These are phyloP conservation scores for Penicillium sp. DNA, from an alignment of 2,329 filamentous ascomycete species.

Conservation along the genomic window DNA sequence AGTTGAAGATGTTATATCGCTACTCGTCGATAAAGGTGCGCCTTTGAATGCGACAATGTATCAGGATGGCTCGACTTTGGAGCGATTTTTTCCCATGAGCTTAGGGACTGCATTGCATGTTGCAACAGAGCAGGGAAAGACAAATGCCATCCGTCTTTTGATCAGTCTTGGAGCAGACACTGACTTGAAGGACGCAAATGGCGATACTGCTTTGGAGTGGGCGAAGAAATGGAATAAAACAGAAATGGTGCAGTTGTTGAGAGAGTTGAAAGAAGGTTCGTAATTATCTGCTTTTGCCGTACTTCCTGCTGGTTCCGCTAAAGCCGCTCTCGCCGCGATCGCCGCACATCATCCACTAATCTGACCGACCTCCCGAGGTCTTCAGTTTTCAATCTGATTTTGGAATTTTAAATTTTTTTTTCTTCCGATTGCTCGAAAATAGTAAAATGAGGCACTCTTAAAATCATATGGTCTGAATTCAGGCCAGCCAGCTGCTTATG, in stretches of 20 bases:
- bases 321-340: too few relatives aligned
- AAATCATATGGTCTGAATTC: too few relatives aligned
- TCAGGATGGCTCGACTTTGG: conserved; percentile 15
- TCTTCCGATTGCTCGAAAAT: too few relatives aligned
- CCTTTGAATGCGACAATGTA: conserved; percentile 20
- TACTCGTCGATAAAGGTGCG: conserved; percentile 20
- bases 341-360: too few relatives aligned
- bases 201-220: conserved; percentile 1
- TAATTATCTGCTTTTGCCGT: background rate
- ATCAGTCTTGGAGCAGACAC: conserved; percentile 2
- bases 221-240: conserved; percentile 2
- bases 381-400: too few relatives aligned
- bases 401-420: too few relatives aligned
- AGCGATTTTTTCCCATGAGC: conserved; percentile 8
- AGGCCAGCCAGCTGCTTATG: too few relatives aligned
- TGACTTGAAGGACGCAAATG: conserved; percentile 4
- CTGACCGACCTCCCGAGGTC: too few relatives aligned
- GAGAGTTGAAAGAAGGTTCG: background rate
- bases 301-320: too few relatives aligned
- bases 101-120: conserved; percentile 8
- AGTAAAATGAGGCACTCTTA: too few relatives aligned
- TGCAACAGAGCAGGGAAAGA: conserved; percentile 1
- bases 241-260: background rate
- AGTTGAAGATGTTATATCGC: conserved; percentile 12
- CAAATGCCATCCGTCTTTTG: background rate